Evolutionary conservation across 2,329 filamentous ascomycete species (phyloP), one percentile per base, ranked within the genome.

Genomic region (Thielaviopsis ethacetica): DNA sequence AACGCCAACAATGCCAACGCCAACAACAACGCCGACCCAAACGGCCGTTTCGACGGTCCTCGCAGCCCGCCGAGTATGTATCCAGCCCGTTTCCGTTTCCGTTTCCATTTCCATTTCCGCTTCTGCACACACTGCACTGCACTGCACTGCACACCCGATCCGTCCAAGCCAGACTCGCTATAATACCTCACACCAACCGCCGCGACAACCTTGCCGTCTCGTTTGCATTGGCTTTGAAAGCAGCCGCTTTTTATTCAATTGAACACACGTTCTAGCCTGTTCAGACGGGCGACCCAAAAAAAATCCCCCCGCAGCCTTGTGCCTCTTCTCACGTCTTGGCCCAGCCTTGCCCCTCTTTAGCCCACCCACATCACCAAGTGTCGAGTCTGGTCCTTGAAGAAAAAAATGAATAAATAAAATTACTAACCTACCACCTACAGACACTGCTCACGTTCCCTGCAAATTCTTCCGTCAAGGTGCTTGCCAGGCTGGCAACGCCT

Each of bases 381-480:
- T 44, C 49, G 21, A 52, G 10, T 52, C 49, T 24, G n/a, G 5
- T 24, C 52, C 27, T n/a, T 6, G 41, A 22, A n/a, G 1, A n/a
- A 49, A 22, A 49, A 49, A n/a, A 49, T 19, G 6, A 17, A 49
- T 27, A 19, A 5, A 41, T 41, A 52, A 24, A 24, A 24, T 56
- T 49, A 13, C 30, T 54, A 54, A 24, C 21, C 22, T 30, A 5
- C 9, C 6, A 34, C 63, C 59, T 41, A 58, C 63, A 96, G 91
- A 95, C 72, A 95, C 93, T 19, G 86, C 91, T 62, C 93, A 97
- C 75, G 93, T 98, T 52, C 93, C 93, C 47, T 98, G 93, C 86
- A 97, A 97, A 78, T 98, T 98, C 85, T 98, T 93, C 73, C 85
- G 90, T 58, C 89, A 95, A 75, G 91, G 91, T 70, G 84, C 89